Percentiles rank a stretch among this genome's conserved stretches.
Conservation (phyloP, 202 grass and related monocot species). For the Schoenoplectus tabernaemontani region DNA sequence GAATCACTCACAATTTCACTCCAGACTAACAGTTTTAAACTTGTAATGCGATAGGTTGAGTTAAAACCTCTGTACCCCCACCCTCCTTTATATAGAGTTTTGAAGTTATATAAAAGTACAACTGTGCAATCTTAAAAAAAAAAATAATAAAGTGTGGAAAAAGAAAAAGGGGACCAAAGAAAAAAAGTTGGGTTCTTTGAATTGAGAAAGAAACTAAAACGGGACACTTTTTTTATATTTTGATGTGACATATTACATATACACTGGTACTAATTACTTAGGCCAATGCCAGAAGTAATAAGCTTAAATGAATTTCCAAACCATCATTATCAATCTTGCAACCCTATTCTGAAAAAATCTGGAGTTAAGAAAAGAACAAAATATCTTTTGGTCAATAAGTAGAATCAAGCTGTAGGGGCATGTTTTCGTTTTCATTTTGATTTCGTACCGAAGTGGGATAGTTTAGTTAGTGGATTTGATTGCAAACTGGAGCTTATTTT, state of each 20-base stretch:
- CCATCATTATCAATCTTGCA: neutral
- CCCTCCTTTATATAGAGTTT: constrained; percentile 11
- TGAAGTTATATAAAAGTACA: neutral
- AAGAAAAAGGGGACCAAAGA: neutral
- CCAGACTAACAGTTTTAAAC: neutral
- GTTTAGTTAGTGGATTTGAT: neutral
- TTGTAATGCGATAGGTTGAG: neutral
- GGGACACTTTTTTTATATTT: neutral
- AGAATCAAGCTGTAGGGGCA: constrained; percentile 6
- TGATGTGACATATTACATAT: constrained; percentile 4
- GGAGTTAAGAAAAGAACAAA: neutral
- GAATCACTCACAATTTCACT: neutral
- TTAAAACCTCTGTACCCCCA: neutral
- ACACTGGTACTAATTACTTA: neutral
- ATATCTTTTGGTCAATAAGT: neutral
- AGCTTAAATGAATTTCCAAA: neutral
- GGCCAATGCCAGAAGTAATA: neutral
- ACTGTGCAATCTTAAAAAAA: neutral
- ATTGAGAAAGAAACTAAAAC: constrained; percentile 4
- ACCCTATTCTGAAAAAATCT: neutral
- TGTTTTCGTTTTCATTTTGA: neutral
- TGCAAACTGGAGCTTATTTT: no score
- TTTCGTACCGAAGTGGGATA: neutral
- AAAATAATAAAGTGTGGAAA: neutral
- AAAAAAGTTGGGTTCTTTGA: neutral